phyloP scores from a whole-genome alignment of 106 monocot species.

The Xerophyta viscosa region DNA sequence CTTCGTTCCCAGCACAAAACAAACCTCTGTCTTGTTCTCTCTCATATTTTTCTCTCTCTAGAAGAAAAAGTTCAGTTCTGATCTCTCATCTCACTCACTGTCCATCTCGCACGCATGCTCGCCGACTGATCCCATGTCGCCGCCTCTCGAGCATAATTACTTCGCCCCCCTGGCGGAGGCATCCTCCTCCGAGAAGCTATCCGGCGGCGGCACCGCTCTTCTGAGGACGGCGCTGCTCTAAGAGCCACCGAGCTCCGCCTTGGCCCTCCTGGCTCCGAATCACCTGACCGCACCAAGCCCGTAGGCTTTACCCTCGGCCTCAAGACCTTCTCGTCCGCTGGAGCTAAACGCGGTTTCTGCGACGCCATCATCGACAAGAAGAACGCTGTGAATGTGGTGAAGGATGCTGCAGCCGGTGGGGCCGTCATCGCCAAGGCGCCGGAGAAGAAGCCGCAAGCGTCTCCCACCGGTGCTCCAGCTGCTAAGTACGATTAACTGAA shows the following conservation, averaged over 20 bases:
- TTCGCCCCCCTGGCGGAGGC: slow-evolving; percentile 39
- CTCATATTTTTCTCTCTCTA: too few species aligned
- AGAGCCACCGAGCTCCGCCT: slow-evolving; percentile 79
- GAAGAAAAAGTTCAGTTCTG: too few species aligned
- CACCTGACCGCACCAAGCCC: slow-evolving; percentile 25
- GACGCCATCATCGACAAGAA: slow-evolving; percentile 10
- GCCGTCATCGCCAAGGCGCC: slow-evolving; percentile 1
- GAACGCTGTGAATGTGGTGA: not conserved
- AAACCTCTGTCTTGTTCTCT: not conserved
- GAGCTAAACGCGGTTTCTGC: slow-evolving; percentile 57
- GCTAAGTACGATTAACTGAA: too few species aligned
- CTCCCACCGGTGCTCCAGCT: slow-evolving; percentile 13
- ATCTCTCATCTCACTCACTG: not conserved
- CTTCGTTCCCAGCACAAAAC: not conserved
- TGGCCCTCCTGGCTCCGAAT: slow-evolving; percentile 63
- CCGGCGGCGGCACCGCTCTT: slow-evolving; percentile 4
- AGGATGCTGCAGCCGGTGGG: slow-evolving; percentile 1
- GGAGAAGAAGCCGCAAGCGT: slow-evolving; percentile 32
- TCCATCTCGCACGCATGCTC: too few species aligned
- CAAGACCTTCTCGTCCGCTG: slow-evolving; percentile 29
- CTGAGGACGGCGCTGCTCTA: slow-evolving; percentile 7
- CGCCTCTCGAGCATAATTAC: slow-evolving; percentile 61
- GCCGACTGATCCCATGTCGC: slow-evolving; percentile 22
- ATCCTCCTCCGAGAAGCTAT: not conserved
- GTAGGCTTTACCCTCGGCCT: slow-evolving; percentile 26